Evolutionary conservation across 2,329 filamentous ascomycete species (phyloP), one percentile per base, ranked within the genome.

Genomic region (Aspergillus sp.): DNA sequence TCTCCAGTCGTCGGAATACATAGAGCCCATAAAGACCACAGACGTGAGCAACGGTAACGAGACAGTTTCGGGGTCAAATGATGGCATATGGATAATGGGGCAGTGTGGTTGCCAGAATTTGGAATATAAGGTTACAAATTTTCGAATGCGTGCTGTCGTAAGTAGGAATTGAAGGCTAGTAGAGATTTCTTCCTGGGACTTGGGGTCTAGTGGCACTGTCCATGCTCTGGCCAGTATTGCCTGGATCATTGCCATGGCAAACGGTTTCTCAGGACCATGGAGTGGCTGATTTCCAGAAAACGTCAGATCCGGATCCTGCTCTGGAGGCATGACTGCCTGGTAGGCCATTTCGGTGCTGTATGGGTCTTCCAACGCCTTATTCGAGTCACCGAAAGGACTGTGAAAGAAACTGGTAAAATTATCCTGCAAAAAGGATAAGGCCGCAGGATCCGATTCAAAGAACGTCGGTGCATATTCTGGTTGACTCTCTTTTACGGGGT

Each of bases 21-120:
- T 70, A 0, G 70, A 69, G 4, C 72, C 73, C 56, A 71, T 67
- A 44, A 74, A 65, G 0, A 65, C 56, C 4, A 75, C 55, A 1
- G 66, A 60, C 1, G 69, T 60, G 4, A 75, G 57, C 4, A 75
- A 54, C 1, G 66, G 60, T 29, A 67, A 50, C 2, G 68, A 56
- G 3, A 62, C 61, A 1, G 58, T 59, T 9, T 70, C 62, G 2
- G 66, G 58, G 46, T 70, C 60, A 44, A 74, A 74, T 0, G 69
- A 65, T 4, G 68, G 63, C 6, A 55, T 50, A 51, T 74, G 71
- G 4, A 75, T 54, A 29, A 75, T 67, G 0, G 70, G 57, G 46
- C 66, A 71, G 46, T 70, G 71, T 2, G 64, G 64, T 32, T 75
- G 71, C 65, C 72, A 74, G 47, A 66, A 67, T 34, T 65, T 64